Evolutionary conservation across 2,329 filamentous ascomycete genomes (phyloP), one percentile per base, ranked within the genome.

Genomic region (Lasiodiplodia gonubiensis): DNA sequence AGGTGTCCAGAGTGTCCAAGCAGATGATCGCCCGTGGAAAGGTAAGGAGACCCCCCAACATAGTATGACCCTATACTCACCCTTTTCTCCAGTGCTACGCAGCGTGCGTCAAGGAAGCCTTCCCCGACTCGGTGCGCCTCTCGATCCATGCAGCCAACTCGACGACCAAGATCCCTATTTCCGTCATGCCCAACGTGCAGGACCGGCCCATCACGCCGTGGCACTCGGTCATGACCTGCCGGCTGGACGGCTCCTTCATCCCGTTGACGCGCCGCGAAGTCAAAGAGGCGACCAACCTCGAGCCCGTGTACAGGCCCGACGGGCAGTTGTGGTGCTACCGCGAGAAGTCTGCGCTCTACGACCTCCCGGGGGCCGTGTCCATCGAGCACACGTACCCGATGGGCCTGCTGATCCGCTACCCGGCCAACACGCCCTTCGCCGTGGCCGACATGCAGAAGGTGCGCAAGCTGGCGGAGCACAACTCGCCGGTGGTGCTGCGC

Each of bases 401-500:
- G 30, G 74, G 74, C 11, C 54, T 75, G 16, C 54, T 73, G 42
- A 60, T 74, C 48, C 69, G 68, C 5, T 69, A 71, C 11, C 27
- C 35, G 3, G 33, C 63, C 5, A 74, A 71, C 5, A 70, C 74
- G 0, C 69, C 83, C 59, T 79, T 86, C n/a, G 72, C 76, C 2
- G 78, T 83, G 11, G 70, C 86, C 16, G 79, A 85, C 64, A 79
- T 81, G 2, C 48, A 71, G 0, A 85, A 84, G 71, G 77, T 85
- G 0, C 78, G 84, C 0, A 69, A 72, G 0, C 72, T 88, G 0
- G 77, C 85, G 0, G 81, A 86, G 67, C 72, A 77, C 37, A 84
- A 84, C 71, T 87, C 86, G 0, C 86, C 86, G 0, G 75, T 88
- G 4, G 71, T 87, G 4, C 74, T 88, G 1, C 83, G 86, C 0